phyloP scores from a whole-genome alignment of 2,329 filamentous ascomycete species.

The Tolypocladium amazonense region DNA sequence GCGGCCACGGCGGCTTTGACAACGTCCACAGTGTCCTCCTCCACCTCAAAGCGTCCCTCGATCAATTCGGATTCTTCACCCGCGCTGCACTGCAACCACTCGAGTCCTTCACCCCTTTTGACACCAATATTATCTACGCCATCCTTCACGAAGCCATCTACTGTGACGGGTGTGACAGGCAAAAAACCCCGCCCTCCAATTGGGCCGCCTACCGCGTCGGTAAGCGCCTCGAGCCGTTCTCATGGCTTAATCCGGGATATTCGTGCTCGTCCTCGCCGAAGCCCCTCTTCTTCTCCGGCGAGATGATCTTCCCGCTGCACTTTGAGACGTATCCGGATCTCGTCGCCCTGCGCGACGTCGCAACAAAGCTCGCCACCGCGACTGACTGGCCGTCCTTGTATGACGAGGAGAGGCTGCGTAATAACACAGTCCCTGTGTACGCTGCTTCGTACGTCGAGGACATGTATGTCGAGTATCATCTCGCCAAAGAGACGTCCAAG shows the following conservation, averaged over 20 bases:
- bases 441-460: slow-evolving; percentile 76
- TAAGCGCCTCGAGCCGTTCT: slow-evolving; percentile 31
- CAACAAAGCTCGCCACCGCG: slow-evolving; percentile 57
- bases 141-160: slow-evolving; percentile 85
- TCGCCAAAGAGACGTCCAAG: slow-evolving; percentile 62
- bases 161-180: slow-evolving; percentile 55
- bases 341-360: slow-evolving; percentile 53
- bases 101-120: slow-evolving; percentile 58
- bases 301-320: slow-evolving; percentile 85
- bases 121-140: slow-evolving; percentile 72
- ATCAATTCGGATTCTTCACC: slow-evolving; percentile 65
- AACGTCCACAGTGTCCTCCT: slow-evolving; percentile 64
- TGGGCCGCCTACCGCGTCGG: slow-evolving; percentile 68
- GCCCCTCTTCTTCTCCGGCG: slow-evolving; percentile 73
- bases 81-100: slow-evolving; percentile 58
- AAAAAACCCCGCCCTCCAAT: slow-evolving; percentile 51
- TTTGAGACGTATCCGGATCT: slow-evolving; percentile 75
- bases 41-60: slow-evolving; percentile 60
- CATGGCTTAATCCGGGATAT: slow-evolving; percentile 34
- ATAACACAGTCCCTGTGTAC: slow-evolving; percentile 78
- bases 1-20: slow-evolving; percentile 69
- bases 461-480: slow-evolving; percentile 79
- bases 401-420: slow-evolving; percentile 58
- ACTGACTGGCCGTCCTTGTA: slow-evolving; percentile 69
- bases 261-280: slow-evolving; percentile 16